phyloP scores from a whole-genome alignment of 257 asterid genomes.

The Fraxinus cuspidata region DNA sequence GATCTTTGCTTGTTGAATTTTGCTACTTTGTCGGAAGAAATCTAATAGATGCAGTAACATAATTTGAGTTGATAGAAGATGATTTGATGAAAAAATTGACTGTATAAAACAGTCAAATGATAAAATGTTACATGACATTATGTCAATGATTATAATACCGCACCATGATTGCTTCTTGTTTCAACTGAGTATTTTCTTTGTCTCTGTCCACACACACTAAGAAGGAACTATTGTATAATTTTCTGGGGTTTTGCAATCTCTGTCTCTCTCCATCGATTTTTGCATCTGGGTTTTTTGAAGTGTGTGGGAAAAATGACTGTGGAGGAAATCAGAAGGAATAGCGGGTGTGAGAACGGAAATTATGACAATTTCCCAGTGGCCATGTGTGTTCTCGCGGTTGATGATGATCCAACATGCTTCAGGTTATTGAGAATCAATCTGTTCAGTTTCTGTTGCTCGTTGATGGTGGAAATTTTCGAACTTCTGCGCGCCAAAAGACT shows the following conservation, averaged over 20 bases:
- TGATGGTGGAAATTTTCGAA: no score
- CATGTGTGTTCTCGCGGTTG: constrained; percentile 89
- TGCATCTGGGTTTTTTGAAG: constrained; percentile 26
- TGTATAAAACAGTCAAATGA: no score
- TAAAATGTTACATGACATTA: no score
- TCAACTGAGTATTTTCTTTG: constrained; percentile 25
- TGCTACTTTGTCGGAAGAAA: no score
- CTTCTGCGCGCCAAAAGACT: no score
- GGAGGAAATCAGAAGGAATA: constrained; percentile 46
- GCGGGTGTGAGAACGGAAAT: constrained; percentile 38
- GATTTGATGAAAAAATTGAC: no score
- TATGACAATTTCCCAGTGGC: constrained; percentile 66
- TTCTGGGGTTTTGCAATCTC: constrained; percentile 29
- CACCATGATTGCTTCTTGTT: no score
- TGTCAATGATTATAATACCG: no score
- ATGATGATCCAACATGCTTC: constrained; percentile 75
- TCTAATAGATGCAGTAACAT: no score
- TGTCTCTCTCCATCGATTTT: constrained; percentile 25
- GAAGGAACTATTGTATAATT: constrained; percentile 15
- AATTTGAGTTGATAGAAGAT: no score
- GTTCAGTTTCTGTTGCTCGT: no score
- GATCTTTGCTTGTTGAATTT: no score
- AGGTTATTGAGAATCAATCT: constrained; percentile 46
- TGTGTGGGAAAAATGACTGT: constrained; percentile 53
- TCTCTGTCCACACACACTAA: constrained; percentile 10